Evolutionary conservation across 2,329 filamentous ascomycete species (phyloP).

Genomic region (Pleomassaria siparia): DNA sequence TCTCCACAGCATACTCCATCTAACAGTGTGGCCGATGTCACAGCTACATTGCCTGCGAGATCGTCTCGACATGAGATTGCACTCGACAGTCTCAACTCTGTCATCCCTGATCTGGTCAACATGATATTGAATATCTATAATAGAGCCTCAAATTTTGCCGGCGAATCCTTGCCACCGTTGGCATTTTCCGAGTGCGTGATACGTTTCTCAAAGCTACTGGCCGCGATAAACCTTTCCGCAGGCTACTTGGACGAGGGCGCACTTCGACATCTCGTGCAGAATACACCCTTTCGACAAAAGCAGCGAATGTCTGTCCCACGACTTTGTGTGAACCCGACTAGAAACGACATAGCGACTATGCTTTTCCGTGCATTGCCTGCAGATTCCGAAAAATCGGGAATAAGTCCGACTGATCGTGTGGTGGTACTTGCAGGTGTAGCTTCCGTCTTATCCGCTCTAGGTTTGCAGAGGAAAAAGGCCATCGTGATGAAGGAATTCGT

Average conservation of each 20-base stretch:
- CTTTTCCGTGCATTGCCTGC: conserved; percentile 54
- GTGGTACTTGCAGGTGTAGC: conserved; percentile 83
- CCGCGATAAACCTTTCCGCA: conserved; percentile 65
- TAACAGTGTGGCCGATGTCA: conserved; percentile 42
- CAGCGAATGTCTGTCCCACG: conserved; percentile 36
- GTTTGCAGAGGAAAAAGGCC: conserved; percentile 84
- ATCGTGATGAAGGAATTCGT: conserved; percentile 87
- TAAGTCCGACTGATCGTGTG: conserved; percentile 74
- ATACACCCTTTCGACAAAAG: conserved; percentile 50
- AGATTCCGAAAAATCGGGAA: conserved; percentile 54
- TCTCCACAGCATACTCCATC: conserved; percentile 45
- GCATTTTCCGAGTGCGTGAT: conserved; percentile 73
- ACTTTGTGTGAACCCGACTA: conserved; percentile 37
- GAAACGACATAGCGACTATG: conserved; percentile 41
- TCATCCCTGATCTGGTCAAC: conserved; percentile 74
- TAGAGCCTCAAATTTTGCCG: conserved; percentile 62
- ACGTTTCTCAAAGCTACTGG: conserved; percentile 69
- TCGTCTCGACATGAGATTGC: conserved; percentile 43
- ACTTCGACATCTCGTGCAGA: conserved; percentile 49
- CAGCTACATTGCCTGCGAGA: conserved; percentile 46
- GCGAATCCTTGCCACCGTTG: conserved; percentile 70
- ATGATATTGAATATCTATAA: conserved; percentile 74
- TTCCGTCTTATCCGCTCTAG: conserved; percentile 77
- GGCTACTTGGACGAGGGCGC: conserved; percentile 64
- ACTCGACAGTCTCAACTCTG: conserved; percentile 52